Evolutionary conservation across 1,284 basidiomycete species (phyloP).

Genomic region (Pseudozyma sp.): DNA sequence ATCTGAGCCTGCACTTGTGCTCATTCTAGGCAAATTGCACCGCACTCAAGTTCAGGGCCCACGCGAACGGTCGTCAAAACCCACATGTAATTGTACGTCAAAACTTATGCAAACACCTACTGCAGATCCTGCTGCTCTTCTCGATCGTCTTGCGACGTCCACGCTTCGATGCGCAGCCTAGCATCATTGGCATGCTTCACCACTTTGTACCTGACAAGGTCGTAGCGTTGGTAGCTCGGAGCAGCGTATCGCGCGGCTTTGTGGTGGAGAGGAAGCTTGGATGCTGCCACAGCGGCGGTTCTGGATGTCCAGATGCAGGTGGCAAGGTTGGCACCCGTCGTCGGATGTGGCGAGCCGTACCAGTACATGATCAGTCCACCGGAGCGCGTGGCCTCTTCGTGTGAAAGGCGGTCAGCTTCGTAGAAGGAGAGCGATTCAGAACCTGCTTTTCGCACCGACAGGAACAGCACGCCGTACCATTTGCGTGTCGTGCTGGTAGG

Average conservation of each 20-base stretch:
- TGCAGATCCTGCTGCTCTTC: constrained; percentile 3
- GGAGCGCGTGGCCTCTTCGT: constrained; percentile 59
- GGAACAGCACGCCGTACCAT: constrained; percentile 65
- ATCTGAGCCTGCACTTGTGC: constrained; percentile 16
- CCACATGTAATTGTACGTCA: constrained; percentile 1
- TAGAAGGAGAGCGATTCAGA: constrained; percentile 49
- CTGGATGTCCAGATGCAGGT: constrained; percentile 64
- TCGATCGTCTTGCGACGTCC: constrained; percentile 33
- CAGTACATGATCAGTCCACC: constrained; percentile 64
- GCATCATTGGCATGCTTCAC: constrained; percentile 35
- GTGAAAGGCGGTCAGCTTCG: constrained; percentile 56
- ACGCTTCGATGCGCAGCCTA: constrained; percentile 43
- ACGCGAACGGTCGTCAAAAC: too few relatives aligned
- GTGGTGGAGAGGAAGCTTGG: constrained; percentile 44
- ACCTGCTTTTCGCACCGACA: constrained; percentile 42
- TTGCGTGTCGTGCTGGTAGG: constrained; percentile 12
- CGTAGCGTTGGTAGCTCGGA: constrained; percentile 53
- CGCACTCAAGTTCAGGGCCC: not conserved
- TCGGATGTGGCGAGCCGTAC: constrained; percentile 54
- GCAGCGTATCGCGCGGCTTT: constrained; percentile 44
- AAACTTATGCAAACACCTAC: constrained; percentile 3
- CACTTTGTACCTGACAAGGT: constrained; percentile 52
- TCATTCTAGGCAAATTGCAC: not conserved
- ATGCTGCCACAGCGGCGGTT: constrained; percentile 38
- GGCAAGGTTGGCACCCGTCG: constrained; percentile 58